These are phyloP conservation scores for Rhinocladiella similis DNA, from an alignment of 2,329 filamentous ascomycete genomes.

Conservation along the genomic window DNA sequence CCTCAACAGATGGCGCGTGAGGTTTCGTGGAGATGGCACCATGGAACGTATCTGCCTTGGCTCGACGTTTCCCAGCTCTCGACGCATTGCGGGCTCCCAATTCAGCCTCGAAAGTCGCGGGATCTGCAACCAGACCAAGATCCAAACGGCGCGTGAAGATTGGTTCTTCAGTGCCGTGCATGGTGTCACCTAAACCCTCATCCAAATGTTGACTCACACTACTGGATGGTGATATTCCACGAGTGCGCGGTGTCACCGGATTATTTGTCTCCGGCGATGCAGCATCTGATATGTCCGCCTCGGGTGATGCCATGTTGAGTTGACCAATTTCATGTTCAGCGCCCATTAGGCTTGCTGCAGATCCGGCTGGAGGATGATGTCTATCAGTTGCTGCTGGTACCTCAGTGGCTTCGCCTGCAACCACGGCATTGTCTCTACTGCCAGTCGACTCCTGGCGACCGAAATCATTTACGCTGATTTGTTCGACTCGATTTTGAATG, in stretches of 20 bases:
- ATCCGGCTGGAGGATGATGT: constrained; percentile 35
- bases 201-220: constrained; percentile 20
- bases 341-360: constrained; percentile 49
- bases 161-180: constrained; percentile 30
- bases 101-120: constrained; percentile 23
- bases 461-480: constrained; percentile 41
- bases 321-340: constrained; percentile 49
- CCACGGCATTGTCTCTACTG: constrained; percentile 32
- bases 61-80: constrained; percentile 21
- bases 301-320: constrained; percentile 49
- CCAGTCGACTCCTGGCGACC: constrained; percentile 27
- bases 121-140: constrained; percentile 32
- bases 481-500: constrained; percentile 31
- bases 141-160: constrained; percentile 40
- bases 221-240: constrained; percentile 30
- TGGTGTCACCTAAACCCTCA: constrained; percentile 20
- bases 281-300: constrained; percentile 34
- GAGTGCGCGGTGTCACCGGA: constrained; percentile 37
- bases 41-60: constrained; percentile 26
- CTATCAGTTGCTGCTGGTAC: constrained; percentile 40
- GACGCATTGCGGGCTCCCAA: constrained; percentile 25
- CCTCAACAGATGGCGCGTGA: constrained; percentile 29
- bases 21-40: constrained; percentile 6
- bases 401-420: constrained; percentile 35
- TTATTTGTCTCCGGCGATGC: constrained; percentile 35